Evolutionary conservation across 495 filamentous ascomycete genomes (phyloP).

Genomic region (Hypoxylon perforatum): DNA sequence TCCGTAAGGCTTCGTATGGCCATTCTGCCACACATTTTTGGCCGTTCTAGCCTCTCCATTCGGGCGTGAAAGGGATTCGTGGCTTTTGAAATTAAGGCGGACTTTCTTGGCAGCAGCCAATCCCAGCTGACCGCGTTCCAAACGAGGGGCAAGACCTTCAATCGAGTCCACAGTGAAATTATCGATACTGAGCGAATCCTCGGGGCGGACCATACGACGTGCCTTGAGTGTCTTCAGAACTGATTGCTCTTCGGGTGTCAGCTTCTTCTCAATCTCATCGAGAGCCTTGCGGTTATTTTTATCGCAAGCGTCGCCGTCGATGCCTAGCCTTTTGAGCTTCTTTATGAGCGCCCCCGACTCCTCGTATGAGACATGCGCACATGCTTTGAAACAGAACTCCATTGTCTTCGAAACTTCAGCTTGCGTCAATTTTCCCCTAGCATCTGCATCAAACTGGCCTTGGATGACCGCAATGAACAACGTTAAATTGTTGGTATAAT

Average conservation of each 20-base stretch:
- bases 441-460: slow-evolving; percentile 49
- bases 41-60: too few relatives aligned
- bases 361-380: slow-evolving; percentile 36
- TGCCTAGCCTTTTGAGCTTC: slow-evolving; percentile 36
- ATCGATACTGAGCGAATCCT: slow-evolving; percentile 50
- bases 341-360: slow-evolving; percentile 36
- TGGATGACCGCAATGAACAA: slow-evolving; percentile 51
- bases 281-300: slow-evolving; percentile 3
- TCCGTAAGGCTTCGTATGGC: too few relatives aligned
- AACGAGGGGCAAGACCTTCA: slow-evolving; percentile 46
- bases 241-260: slow-evolving; percentile 47
- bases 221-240: slow-evolving; percentile 48
- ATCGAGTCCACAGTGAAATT: slow-evolving; percentile 51
- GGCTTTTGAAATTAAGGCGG: too few relatives aligned
- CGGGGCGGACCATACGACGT: slow-evolving; percentile 35
- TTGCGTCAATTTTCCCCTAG: slow-evolving; percentile 47
- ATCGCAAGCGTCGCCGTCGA: slow-evolving; percentile 9
- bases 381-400: slow-evolving; percentile 52
- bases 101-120: neutral
- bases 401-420: slow-evolving; percentile 50
- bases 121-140: slow-evolving; percentile 47
- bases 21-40: too few relatives aligned
- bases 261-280: slow-evolving; percentile 29
- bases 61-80: too few relatives aligned
- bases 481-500: neutral